Evolutionary conservation across 2,329 filamentous ascomycete genomes (phyloP), one percentile per base, ranked within the genome.

Genomic region (Epichloe bromicola): DNA sequence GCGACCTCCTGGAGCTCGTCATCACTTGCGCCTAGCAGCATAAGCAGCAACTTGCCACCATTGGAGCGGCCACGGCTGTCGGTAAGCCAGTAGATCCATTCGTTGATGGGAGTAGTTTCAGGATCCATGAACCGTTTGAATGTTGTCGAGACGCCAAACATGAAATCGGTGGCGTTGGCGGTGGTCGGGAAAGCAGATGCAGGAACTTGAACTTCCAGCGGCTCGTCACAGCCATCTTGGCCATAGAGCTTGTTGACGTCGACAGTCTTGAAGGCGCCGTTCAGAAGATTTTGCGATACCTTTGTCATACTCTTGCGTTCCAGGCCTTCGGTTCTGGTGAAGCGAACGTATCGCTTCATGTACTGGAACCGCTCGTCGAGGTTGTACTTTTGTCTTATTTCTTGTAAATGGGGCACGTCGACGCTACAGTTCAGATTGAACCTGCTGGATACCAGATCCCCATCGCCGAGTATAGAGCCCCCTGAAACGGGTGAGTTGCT

Each of bases 41-140:
- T 67, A 5, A 80, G 65, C 11, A 80, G 61, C 51, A 80, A 65
- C 60, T 79, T 78, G 43, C 71, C 77, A 17, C 77, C 77, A 55
- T 80, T 80, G 34, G 75, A 76, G 49, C 70, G 65, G 43, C 76
- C 76, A 46, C 70, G 69, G 53, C 74, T 72, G 58, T 80, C 74
- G 3, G 77, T 80, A 53, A 80, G 67, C 77, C 77, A 80, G 62
- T 75, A 79, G 5, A 74, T 70, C 78, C 78, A 80, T 60, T 80
- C 77, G 54, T 74, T 73, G 48, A 79, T 72, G 0, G 76, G 74
- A 49, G 68, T 74, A 2, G 73, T 78, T 50, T 69, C 68, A 1
- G 70, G 65, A 55, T 76, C 72, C 58, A 66, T 74, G 57, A 80
- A 74, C 51, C 76, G 67, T 56, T 73, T 67, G 64, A 75, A 79